Evolutionary conservation across 1,139 yeast species (phyloP), one percentile per base, ranked within the genome.

Genomic region (Geotrichum siamense): DNA sequence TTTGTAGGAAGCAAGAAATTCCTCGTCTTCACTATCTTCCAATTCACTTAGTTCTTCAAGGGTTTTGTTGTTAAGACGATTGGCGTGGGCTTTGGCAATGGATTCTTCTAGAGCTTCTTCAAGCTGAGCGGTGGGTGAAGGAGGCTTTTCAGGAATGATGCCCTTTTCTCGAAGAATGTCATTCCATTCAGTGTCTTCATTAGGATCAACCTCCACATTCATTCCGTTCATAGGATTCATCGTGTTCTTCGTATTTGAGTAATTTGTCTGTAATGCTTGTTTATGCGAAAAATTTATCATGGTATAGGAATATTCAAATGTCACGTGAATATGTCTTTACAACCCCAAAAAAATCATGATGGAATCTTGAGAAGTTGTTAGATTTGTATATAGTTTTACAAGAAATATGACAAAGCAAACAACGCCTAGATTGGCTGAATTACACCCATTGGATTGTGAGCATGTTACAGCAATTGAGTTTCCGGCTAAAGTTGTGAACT

Each of bases 111-210:
- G 64, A 1, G 94, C 94, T 53, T 81, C 89, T 59, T 91, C 97
- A 40, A 91, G 63, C 62, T 86, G 83, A 36, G 75, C 85, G 0
- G 94, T 76, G 12, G 96, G 95, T 22, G 94, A 85, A 19, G 93
- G 91, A 26, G 94, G 87, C 55, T 81, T 79, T 59, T 85, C 89
- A 0, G 98, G 98, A 43, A 91, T 86, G 50, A 91, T 78, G 10
- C 97, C 97, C 52, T 89, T 86, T 5, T 77, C 75, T 52, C 99
- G 71, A 39, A 91, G 71, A 52, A 91, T 87, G 64, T 91, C 99
- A 61, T 91, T 91, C 98, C 99, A 91, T 63, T 91, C 98, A 1
- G 98, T 91, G 60, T 91, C 99, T 64, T 91, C 98, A 51, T 76
- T 78, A 29, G 96, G 96, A 64, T 91, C 89, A 45, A 89, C 96